A percentile compares a stretch with the other conserved stretches of the same genome.
These are phyloP conservation scores for Globisporangium nodosum DNA, from an alignment of 352 stramenopile genomes.

Conservation along the genomic window DNA sequence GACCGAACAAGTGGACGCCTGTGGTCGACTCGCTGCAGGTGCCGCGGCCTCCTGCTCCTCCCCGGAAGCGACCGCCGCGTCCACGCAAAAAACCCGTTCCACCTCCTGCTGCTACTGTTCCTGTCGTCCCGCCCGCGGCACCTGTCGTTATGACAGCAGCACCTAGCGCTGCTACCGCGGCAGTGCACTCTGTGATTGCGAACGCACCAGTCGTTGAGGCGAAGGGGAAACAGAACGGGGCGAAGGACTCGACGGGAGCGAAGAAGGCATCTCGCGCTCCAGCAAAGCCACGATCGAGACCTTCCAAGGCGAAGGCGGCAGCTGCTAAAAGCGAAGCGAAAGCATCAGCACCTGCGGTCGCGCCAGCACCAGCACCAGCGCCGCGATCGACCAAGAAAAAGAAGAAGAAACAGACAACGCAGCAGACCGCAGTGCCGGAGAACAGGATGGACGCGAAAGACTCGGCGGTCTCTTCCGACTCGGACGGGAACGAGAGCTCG, in stretches of 20 bases:
- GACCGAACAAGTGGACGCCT: neutral
- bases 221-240: neutral
- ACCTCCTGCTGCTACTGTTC: neutral
- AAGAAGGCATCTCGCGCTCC: slow-evolving; percentile 1
- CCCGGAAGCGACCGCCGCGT: slow-evolving; percentile 12
- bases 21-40: slow-evolving; percentile 3
- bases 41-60: slow-evolving; percentile 7
- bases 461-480: neutral
- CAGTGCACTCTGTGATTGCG: neutral
- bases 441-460: neutral
- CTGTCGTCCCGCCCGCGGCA: neutral
- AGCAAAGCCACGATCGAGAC: neutral
- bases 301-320: neutral
- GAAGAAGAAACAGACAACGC: neutral
- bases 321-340: neutral
- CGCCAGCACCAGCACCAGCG: neutral
- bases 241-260: neutral
- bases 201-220: neutral
- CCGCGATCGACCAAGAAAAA: neutral
- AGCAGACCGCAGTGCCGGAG: neutral
- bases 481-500: slow-evolving; percentile 43
- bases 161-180: neutral
- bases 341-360: neutral
- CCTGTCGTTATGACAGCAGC: neutral
- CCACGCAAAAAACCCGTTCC: slow-evolving; percentile 14